Evolutionary conservation across 176 grass and related monocot species (phyloP).

Genomic region (Urochloa ruziziensis): DNA sequence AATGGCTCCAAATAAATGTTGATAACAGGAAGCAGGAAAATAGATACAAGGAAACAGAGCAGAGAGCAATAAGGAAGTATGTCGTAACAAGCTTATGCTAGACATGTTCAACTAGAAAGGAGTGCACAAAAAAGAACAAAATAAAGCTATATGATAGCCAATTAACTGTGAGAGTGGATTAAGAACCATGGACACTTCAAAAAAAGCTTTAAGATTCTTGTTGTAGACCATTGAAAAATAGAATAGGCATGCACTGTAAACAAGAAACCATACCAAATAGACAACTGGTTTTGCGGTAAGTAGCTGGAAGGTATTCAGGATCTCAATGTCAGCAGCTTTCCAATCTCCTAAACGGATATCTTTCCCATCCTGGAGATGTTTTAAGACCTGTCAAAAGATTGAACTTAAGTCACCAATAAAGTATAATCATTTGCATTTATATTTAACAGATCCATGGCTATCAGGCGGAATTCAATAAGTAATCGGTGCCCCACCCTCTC

Average conservation of each 20-base stretch:
- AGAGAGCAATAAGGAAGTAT: not conserved
- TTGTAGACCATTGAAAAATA: not conserved
- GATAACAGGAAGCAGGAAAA: not conserved
- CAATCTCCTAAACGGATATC: conserved; percentile 90
- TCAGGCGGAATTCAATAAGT: not conserved
- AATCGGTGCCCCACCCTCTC: conserved; percentile 46
- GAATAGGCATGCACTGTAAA: not conserved
- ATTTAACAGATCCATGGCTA: conserved; percentile 12
- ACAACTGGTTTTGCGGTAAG: conserved; percentile 93
- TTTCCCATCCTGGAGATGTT: conserved; percentile 70
- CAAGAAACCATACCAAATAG: conserved; percentile 64
- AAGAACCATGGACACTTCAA: not conserved
- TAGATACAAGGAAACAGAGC: not conserved
- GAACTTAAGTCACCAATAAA: conserved; percentile 18
- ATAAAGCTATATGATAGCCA: not conserved
- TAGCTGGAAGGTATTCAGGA: conserved; percentile 92
- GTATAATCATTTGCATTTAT: not conserved
- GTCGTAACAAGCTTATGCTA: not conserved
- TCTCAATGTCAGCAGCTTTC: conserved; percentile 94
- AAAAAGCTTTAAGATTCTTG: not conserved
- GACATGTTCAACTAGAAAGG: not conserved
- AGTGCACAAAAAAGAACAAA: not conserved
- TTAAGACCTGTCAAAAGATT: conserved; percentile 49
- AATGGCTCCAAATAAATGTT: not conserved
- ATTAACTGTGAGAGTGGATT: not conserved